Base-by-base conservation (phyloP, 805 yeast species). In the Yarrowia yakushimensis region DNA sequence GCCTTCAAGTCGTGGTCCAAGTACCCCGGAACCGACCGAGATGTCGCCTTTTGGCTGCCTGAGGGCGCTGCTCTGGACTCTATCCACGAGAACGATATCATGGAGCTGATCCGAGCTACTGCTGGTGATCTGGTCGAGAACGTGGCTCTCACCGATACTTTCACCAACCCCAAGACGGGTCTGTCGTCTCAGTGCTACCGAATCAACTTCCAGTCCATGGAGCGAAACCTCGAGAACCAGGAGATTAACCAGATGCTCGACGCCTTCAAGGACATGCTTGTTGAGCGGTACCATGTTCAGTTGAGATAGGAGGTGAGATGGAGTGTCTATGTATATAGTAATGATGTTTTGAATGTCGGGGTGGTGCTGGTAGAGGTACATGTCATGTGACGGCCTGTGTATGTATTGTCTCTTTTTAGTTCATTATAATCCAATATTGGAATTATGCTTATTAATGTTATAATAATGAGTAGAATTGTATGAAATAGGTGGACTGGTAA, bases 121-220 rank as follows among this genome's bases (percentile, higher is more conserved):
- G 97, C 94, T 9, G 96, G 94, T 3, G 96, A 90, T 74, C 77
- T 91, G 64, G 96, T 92, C 0, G 98, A 93, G 73, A 88, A 85
- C 68, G 98, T 94, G 1, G 77, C 79, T 50, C 74, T 88, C 48
- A 71, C 90, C 31, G 99, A 94, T 72, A 87, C 87, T 70, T 94
- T 93, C 70, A 78, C 77, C 13, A 96, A 93, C 73, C 96, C 96
- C 37, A 90, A 90, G 70, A 86, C 91, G 0, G 85, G 86, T 2
- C 82, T 80, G 67, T 82, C 77, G 66, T 87, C 96, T 9, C 87
- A 88, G 69, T 91, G 97, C 76, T 94, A 90, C 79, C 79, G 99
- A 67, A 82, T 94, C 64, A 87, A 87, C 71, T 94, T 90, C 76
- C 98, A 94, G 76, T 88, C 97, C 1, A 92, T 94, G 97, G 97